Conservation (phyloP, 75 land plant species). For the Selaginella moellendorffii region DNA sequence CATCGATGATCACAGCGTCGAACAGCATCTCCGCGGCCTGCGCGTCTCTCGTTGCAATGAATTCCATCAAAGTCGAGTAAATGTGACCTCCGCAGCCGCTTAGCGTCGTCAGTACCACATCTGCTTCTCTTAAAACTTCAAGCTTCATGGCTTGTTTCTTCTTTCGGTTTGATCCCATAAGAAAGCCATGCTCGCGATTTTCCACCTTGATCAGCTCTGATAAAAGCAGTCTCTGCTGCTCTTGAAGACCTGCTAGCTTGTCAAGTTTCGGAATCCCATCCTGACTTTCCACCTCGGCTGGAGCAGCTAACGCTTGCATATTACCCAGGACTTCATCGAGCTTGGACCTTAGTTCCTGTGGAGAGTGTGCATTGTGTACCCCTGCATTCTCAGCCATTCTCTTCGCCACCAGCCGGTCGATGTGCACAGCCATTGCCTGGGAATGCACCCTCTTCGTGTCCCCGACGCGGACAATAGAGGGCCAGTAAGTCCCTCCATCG, state of each 20-base stretch:
- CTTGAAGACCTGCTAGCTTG: slow-evolving; percentile 32
- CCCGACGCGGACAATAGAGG: slow-evolving; percentile 79
- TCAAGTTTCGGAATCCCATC: slow-evolving; percentile 20
- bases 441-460: slow-evolving; percentile 76
- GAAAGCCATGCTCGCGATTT: slow-evolving; percentile 30
- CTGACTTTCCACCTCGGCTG: too few species aligned
- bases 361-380: slow-evolving; percentile 15
- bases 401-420: slow-evolving; percentile 76
- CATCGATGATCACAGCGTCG: not conserved
- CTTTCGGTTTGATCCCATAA: too few species aligned
- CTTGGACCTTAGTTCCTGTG: slow-evolving; percentile 33
- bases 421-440: slow-evolving; percentile 66
- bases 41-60: not conserved
- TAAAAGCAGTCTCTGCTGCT: too few species aligned
- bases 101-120: slow-evolving; percentile 75
- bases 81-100: slow-evolving; percentile 57
- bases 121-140: slow-evolving; percentile 57
- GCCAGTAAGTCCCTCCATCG: slow-evolving; percentile 53
- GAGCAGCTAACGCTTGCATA: slow-evolving; percentile 35
- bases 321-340: slow-evolving; percentile 60
- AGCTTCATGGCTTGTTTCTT: not conserved
- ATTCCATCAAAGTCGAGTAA: not conserved
- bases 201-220: slow-evolving; percentile 39
- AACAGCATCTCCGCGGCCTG: not conserved
- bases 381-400: slow-evolving; percentile 46